A percentile compares a stretch with the other conserved stretches of the same genome.
phyloP scores from a whole-genome alignment of 2,329 filamentous ascomycete species.

The Aschersonia sp. region DNA sequence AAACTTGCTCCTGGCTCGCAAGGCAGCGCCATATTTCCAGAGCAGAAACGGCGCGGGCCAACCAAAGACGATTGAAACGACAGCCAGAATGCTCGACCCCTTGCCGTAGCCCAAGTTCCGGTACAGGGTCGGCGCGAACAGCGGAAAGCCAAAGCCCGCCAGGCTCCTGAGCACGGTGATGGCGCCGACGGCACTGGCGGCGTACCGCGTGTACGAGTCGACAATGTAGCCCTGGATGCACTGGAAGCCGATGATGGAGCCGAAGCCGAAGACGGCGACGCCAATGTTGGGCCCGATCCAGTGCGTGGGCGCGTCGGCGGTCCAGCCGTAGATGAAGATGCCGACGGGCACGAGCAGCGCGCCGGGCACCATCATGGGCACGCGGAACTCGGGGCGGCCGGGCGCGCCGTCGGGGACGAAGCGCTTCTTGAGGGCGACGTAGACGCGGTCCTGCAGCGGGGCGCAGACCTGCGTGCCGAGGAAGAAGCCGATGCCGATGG shows the following conservation, averaged over 20 bases:
- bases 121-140: slow-evolving; percentile 35
- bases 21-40: slow-evolving; percentile 26
- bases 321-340: slow-evolving; percentile 31
- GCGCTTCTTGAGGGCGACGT: slow-evolving; percentile 25
- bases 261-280: slow-evolving; percentile 20
- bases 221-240: slow-evolving; percentile 31
- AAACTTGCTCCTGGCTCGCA: slow-evolving; percentile 18
- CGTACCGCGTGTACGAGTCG: slow-evolving; percentile 30
- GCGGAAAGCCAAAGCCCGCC: slow-evolving; percentile 35
- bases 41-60: slow-evolving; percentile 28
- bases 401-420: slow-evolving; percentile 17
- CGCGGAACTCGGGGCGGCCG: slow-evolving; percentile 26
- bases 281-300: slow-evolving; percentile 32
- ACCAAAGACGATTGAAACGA: slow-evolving; percentile 22
- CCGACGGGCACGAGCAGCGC: slow-evolving; percentile 26
- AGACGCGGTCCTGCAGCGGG: slow-evolving; percentile 29
- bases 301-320: slow-evolving; percentile 24
- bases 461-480: slow-evolving; percentile 22
- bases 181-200: slow-evolving; percentile 29
- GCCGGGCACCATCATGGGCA: slow-evolving; percentile 26
- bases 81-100: slow-evolving; percentile 27
- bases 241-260: slow-evolving; percentile 26
- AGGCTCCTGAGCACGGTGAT: slow-evolving; percentile 29
- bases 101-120: slow-evolving; percentile 23
- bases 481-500: slow-evolving; percentile 13